Percentiles rank a stretch among this genome's conserved stretches.
Conservation (phyloP, 805 yeast genomes). For the Zygosaccharomyces lentus region DNA sequence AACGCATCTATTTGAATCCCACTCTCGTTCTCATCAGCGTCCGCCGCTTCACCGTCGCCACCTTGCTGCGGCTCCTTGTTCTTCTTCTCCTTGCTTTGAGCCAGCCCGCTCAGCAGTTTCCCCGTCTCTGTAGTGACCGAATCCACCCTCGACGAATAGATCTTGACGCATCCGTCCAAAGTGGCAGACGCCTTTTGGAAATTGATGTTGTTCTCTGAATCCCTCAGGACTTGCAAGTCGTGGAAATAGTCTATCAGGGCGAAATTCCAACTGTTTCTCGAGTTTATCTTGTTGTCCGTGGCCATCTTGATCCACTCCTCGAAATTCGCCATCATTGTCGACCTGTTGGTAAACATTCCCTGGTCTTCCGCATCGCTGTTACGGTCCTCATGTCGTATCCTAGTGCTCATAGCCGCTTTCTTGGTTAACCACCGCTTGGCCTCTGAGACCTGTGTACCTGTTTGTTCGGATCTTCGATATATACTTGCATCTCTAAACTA, state of each 20-base stretch:
- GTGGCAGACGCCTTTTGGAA: constrained; percentile 91
- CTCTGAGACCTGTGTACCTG: not conserved
- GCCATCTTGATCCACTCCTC: constrained; percentile 82
- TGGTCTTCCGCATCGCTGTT: constrained; percentile 22
- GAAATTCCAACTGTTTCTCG: constrained; percentile 83
- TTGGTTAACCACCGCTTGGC: not conserved
- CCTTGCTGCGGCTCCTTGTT: constrained; percentile 24
- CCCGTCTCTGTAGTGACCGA: constrained; percentile 91
- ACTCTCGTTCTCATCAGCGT: constrained; percentile 17
- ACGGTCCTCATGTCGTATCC: constrained; percentile 18
- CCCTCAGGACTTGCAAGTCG: constrained; percentile 69
- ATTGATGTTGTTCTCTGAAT: constrained; percentile 71
- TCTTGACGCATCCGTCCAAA: constrained; percentile 90
- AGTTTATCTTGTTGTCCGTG: constrained; percentile 77
- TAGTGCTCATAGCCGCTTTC: constrained; percentile 15
- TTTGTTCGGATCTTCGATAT: not conserved
- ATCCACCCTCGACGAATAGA: constrained; percentile 86
- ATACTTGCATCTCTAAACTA: not conserved
- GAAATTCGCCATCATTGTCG: constrained; percentile 50
- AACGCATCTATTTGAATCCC: constrained; percentile 32
- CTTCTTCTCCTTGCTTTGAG: constrained; percentile 39
- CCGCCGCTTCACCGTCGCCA: constrained; percentile 22
- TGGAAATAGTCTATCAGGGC: constrained; percentile 90
- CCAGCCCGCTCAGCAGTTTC: constrained; percentile 69
- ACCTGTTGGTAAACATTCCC: constrained; percentile 33